Conservation (phyloP, 164 flowering plant species). For the Brasenia schreberi region DNA sequence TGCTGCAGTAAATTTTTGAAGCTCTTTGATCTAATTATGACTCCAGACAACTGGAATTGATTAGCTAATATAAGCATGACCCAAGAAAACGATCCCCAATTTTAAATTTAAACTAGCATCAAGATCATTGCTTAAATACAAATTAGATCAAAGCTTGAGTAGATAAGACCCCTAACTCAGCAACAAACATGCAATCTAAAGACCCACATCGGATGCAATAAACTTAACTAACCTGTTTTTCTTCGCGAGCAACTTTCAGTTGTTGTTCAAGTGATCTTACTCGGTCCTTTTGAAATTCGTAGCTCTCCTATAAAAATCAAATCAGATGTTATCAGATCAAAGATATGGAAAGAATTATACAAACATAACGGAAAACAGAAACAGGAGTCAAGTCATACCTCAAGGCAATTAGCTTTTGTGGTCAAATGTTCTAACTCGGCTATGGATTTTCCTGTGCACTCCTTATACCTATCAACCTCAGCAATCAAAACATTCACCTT, state of each 20-base stretch:
- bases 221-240: constrained; percentile 35
- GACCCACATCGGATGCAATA: no score
- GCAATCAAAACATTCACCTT: constrained; percentile 25
- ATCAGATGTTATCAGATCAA: no score
- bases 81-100: no score
- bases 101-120: no score
- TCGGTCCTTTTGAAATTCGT: constrained; percentile 42
- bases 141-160: no score
- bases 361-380: not conserved
- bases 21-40: no score
- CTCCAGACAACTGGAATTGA: no score
- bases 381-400: constrained; percentile 30
- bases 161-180: no score
- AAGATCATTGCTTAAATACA: no score
- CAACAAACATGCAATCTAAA: no score
- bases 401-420: constrained; percentile 33
- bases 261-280: constrained; percentile 41
- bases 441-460: constrained; percentile 36
- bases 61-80: no score
- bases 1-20: no score
- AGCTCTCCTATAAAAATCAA: constrained; percentile 39
- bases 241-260: constrained; percentile 46
- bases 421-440: constrained; percentile 35
- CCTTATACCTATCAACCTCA: constrained; percentile 34
- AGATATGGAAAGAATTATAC: not conserved